Base-by-base conservation (phyloP, 768 basidiomycete species). In the Baorangia bicolor region DNA sequence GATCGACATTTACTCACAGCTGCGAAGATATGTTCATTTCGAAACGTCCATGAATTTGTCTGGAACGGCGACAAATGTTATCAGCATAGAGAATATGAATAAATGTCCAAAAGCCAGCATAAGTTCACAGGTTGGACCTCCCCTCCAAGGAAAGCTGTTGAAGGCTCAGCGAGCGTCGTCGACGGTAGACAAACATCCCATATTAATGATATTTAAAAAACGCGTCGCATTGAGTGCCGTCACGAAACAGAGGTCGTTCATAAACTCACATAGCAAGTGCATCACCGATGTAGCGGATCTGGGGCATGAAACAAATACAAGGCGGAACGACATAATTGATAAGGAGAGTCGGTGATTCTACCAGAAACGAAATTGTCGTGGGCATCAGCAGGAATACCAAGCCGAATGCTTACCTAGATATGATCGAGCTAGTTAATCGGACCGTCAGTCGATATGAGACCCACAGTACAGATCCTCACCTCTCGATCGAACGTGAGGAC, bases 231-330 rank as follows among this genome's bases (percentile, higher is more conserved):
- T 55, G 9, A 53, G 43, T 41, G 12, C 3, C 9, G 2, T 39
- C 27, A 8, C 3, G 6, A 49, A 25, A 45, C 16, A n/a, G 25
- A 9, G 5, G 25, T 20, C 5, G 7, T 10, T 23, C 13, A 28
- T 21, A 20, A 18, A 53, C 65, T 58, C 23, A 65, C 64, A 61
- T 58, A 31, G 48, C 57, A 23, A 65, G 34, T 4, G 39, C 53
- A 31, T 66, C 58, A 31, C 64, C 58, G 2, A 66, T 46, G 28
- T 67, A 65, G 5, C 65, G 65, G 20, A 67, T 61, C 64, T 65
- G 25, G 28, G 12, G 18, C 6, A 33, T 16, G 14, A 6, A 23
- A 18, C 3, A 14, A 27, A 20, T 12, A 11, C 13, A 40, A 39
- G 9, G 20, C 8, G 5, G 23, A 27, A n/a, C 4, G 16, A 64